A percentile compares a stretch with the other conserved stretches of the same genome.
Conservation (phyloP, 345 rosid species). For the Salix caprea region DNA sequence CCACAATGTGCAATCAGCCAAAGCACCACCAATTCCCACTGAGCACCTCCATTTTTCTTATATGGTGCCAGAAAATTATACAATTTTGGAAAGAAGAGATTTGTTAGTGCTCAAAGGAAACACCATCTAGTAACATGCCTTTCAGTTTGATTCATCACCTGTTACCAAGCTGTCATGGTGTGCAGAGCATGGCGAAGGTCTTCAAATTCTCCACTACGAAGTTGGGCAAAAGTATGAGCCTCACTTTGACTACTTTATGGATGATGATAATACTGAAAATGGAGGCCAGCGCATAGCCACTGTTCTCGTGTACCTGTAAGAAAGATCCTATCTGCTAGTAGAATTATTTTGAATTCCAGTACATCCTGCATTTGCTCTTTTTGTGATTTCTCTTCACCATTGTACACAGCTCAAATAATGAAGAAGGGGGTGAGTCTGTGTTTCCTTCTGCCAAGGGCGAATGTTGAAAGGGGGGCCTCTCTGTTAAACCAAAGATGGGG, state of each 20-base stretch:
- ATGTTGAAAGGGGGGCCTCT: slow-evolving; percentile 80
- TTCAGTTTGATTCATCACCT: not conserved
- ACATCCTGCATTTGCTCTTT: slow-evolving; percentile 7
- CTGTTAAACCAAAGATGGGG: slow-evolving; percentile 88
- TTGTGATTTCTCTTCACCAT: slow-evolving; percentile 9
- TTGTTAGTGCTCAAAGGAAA: not conserved
- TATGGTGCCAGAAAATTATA: not conserved
- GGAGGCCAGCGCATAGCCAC: slow-evolving; percentile 98
- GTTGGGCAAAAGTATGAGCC: slow-evolving; percentile 93
- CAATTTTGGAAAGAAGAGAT: not conserved
- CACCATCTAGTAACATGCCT: not conserved
- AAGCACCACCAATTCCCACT: not conserved
- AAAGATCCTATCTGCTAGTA: slow-evolving; percentile 9
- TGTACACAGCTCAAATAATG: slow-evolving; percentile 81
- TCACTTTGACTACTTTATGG: slow-evolving; percentile 86
- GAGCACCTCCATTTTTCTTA: not conserved
- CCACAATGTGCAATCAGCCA: not conserved
- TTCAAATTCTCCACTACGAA: slow-evolving; percentile 90
- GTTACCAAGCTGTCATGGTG: slow-evolving; percentile 7
- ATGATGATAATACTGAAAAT: slow-evolving; percentile 74
- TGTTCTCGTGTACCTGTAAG: slow-evolving; percentile 94
- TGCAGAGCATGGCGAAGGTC: slow-evolving; percentile 94
- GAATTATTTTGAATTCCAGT: not conserved
- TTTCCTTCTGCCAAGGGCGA: slow-evolving; percentile 86
- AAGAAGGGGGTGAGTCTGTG: slow-evolving; percentile 96